Evolutionary conservation across 345 rosid genomes (phyloP), one percentile per base, ranked within the genome.

Genomic region (Alliaria petiolata): DNA sequence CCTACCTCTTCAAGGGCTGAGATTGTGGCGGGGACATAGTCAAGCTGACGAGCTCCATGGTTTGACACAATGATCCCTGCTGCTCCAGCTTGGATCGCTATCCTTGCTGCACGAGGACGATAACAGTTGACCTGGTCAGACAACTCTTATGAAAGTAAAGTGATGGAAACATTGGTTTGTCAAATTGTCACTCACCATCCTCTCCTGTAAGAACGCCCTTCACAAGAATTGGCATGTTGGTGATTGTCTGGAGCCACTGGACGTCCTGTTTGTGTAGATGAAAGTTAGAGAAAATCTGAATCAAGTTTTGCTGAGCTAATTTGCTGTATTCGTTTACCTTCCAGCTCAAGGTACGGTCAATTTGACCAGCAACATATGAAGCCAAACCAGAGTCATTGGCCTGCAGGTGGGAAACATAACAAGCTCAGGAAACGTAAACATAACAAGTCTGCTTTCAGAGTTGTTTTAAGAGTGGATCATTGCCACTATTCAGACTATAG

Each of bases 41-140:
- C 96, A n/a, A 90, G 90, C 60, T 90, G 96, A 31, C 93, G 93
- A 62, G 90, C 96, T 58, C 96, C 93, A 40, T 90, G 96, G 76
- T 90, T 90, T 36, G 96, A 90, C 25, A 90, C 96, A 15, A 88
- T 88, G 55, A 90, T 90, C 26, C 96, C 96, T 3, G 96, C 90
- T 75, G 87, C 96, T 46, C 93, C 93, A 57, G 78, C 81, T 56
- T 88, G 84, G 28, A 86, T 2, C 5, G 91, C 80, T 46, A 90
- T 49, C 80, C 84, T 85, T 64, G 97, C 97, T 90, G 84, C 74
- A 70, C 2, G 3, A 42, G 28, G 51, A 13, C 8, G 7, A 35
- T 58, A 0, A 13, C 12, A 3, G 17, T 38, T 58, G 4, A 38
- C 45, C 6, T 58, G 3, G 46, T 58, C 4, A 36, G 6, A 30